Evolutionary conservation across 129 eudicot genomes (phyloP), one percentile per base, ranked within the genome.

Genomic region (Arctium minus): DNA sequence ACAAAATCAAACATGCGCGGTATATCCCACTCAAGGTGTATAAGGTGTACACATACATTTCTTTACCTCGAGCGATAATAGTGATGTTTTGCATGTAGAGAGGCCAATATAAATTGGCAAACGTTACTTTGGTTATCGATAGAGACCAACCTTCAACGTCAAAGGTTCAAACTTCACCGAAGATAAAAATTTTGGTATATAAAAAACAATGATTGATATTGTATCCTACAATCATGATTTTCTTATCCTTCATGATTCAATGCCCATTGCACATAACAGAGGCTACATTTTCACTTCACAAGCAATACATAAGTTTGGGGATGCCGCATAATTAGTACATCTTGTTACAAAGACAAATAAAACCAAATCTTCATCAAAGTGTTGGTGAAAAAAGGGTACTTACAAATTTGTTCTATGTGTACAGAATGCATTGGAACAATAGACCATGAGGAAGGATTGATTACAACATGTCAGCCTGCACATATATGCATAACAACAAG

Each of bases 261-360:
- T 85, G 77, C 40, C 98, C 98, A 68, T 93, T 91, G 92, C 98
- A 95, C 92, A 95, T 92, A 27, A 93, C 97, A 29, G 97, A 92
- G 72, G 70, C 89, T 33, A 95, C 84, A 22, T 95, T 95, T 90
- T 95, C 98, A 86, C 90, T 91, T 56, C 98, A 88, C 93, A 95
- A 76, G 87, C 88, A 77, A 75, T 91, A 95, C 48, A 95, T 97
- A 38, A 95, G 94, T 92, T 91, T 91, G 62, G 98, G 91, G 56
- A 95, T 95, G 87, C 98, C 92, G 98, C 91, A 78, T 67, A 69
- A 46, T 72, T 7, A 39, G 35, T 48, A n/a, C 39, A 70, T 56
- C 50, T 27, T 31, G 50, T 80, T 73, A 60, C 46, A 31, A 39
- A 67, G 9, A 65, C 70, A 71, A 37, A 62, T 7, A 36, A 6